These are phyloP conservation scores for Przewalskia tangutica DNA, from an alignment of 257 asterid species.

Conservation along the genomic window DNA sequence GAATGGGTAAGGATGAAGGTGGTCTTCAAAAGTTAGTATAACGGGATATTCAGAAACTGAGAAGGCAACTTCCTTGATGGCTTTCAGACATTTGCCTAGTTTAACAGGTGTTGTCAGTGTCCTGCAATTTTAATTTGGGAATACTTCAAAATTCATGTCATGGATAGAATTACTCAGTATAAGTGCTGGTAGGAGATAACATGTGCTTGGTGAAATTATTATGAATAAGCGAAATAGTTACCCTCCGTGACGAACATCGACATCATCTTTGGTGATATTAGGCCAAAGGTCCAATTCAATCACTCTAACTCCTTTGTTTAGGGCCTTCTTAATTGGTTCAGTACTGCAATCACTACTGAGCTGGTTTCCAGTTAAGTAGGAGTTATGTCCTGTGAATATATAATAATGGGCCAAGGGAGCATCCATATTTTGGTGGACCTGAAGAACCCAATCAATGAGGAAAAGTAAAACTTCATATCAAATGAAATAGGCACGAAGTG, in stretches of 20 bases:
- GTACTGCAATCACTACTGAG: slow-evolving; percentile 11
- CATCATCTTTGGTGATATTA: slow-evolving; percentile 1
- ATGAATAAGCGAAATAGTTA: not conserved
- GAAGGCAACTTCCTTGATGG: slow-evolving; percentile 15
- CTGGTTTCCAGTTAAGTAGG: slow-evolving; percentile 19
- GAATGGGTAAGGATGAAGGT: slow-evolving; percentile 8
- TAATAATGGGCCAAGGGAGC: slow-evolving; percentile 18
- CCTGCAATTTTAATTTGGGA: slow-evolving; percentile 1
- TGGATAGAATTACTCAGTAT: not conserved
- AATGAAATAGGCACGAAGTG: not conserved
- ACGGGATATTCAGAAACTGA: slow-evolving; percentile 18
- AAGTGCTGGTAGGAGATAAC: not conserved
- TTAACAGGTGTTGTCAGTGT: slow-evolving; percentile 16
- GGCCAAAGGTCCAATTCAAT: slow-evolving; percentile 23
- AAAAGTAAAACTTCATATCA: not conserved
- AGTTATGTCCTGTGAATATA: slow-evolving; percentile 18
- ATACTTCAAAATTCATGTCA: not conserved
- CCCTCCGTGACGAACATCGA: slow-evolving; percentile 18
- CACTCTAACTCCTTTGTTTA: slow-evolving; percentile 18
- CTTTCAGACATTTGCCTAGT: slow-evolving; percentile 18
- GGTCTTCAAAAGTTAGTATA: slow-evolving; percentile 23
- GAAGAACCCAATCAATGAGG: not conserved
- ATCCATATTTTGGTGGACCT: slow-evolving; percentile 19
- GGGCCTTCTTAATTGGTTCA: slow-evolving; percentile 12
- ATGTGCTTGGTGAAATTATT: not conserved